phyloP scores from a whole-genome alignment of 306 rosid species.

The Vigna mungo region DNA sequence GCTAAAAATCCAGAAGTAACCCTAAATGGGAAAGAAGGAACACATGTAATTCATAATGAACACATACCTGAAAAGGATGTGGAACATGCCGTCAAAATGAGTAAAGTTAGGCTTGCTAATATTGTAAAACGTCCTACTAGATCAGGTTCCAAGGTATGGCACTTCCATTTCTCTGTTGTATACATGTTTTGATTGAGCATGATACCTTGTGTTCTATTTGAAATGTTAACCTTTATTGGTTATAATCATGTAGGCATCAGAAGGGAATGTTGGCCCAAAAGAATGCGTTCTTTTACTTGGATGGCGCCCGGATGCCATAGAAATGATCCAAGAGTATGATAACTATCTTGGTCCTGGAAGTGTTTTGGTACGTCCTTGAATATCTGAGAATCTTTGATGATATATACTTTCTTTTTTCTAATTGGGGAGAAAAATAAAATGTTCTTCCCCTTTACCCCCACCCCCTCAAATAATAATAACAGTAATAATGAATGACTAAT shows the following conservation, averaged over 20 bases:
- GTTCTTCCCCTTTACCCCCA: background rate
- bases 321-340: conserved; percentile 94
- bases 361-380: conserved; percentile 68
- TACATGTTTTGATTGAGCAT: conserved; percentile 16
- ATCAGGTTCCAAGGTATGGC: conserved; percentile 78
- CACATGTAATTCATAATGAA: conserved; percentile 42
- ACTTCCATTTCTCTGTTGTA: conserved; percentile 29
- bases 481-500: background rate
- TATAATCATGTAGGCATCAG: conserved; percentile 67
- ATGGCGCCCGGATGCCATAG: conserved; percentile 82
- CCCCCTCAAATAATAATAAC: background rate
- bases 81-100: conserved; percentile 50
- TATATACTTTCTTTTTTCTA: conserved; percentile 2
- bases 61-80: conserved; percentile 59
- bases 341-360: conserved; percentile 99
- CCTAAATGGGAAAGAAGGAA: conserved; percentile 54
- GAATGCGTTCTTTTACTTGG: conserved; percentile 91
- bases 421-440: background rate
- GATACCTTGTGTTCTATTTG: background rate
- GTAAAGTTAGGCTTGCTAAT: conserved; percentile 62
- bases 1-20: conserved; percentile 44
- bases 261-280: conserved; percentile 76
- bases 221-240: conserved; percentile 22
- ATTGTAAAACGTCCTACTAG: conserved; percentile 69
- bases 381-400: conserved; percentile 25